Conservation (phyloP, 2,329 filamentous ascomycete genomes). For the Scedosporium minutisporum region DNA sequence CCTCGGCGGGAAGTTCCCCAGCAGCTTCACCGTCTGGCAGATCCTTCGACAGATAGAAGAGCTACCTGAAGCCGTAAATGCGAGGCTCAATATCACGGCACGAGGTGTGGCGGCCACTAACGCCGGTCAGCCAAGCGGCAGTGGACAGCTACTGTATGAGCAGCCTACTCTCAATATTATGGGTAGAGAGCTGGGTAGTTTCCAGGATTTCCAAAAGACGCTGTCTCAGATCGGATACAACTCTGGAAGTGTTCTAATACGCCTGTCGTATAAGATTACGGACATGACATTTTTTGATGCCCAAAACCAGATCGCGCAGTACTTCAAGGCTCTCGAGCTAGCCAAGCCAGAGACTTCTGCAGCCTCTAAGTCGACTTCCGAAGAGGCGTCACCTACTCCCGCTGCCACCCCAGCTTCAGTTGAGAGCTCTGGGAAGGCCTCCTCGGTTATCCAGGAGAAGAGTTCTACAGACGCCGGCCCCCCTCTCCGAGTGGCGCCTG, state of each 20-base stretch:
- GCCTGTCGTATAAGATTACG: conserved; percentile 67
- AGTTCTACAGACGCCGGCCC: conserved; percentile 11
- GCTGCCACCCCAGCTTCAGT: neutral
- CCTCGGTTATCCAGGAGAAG: conserved; percentile 8
- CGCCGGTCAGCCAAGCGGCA: conserved; percentile 41
- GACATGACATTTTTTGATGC: conserved; percentile 75
- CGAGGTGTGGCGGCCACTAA: conserved; percentile 60
- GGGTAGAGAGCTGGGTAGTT: conserved; percentile 66
- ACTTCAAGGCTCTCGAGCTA: conserved; percentile 47
- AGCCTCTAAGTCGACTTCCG: conserved; percentile 3
- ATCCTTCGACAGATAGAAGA: conserved; percentile 85
- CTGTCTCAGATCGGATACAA: conserved; percentile 80
- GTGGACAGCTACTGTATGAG: conserved; percentile 80
- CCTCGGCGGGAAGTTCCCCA: conserved; percentile 76
- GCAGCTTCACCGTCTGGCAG: conserved; percentile 80
- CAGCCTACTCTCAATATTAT: conserved; percentile 76
- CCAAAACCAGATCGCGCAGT: conserved; percentile 68
- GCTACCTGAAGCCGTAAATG: conserved; percentile 50
- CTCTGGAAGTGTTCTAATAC: conserved; percentile 68
- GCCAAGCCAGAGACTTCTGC: conserved; percentile 7
- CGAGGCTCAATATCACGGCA: conserved; percentile 71
- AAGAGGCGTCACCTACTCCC: neutral
- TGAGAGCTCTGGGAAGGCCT: conserved; percentile 7
- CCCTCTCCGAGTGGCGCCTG: conserved; percentile 5
- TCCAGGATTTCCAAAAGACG: conserved; percentile 81